Conservation (phyloP, 805 yeast species). For the Scheffersomyces ergatensis region DNA sequence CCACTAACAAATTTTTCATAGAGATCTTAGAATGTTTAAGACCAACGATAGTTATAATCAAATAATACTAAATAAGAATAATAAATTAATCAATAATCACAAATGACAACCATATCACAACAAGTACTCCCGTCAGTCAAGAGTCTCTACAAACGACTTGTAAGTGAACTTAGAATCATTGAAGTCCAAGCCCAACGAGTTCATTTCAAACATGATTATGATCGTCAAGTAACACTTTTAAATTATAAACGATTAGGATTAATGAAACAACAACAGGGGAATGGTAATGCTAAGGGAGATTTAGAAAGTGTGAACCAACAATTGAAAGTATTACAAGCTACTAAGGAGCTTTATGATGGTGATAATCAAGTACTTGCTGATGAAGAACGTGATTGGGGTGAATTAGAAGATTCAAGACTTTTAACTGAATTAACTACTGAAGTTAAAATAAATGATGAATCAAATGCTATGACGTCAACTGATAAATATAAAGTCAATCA, state of each 20-base stretch:
- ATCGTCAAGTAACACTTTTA: conserved; percentile 45
- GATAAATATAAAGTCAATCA: conserved; percentile 26
- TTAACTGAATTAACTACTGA: conserved; percentile 2
- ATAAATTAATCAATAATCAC: too few species aligned
- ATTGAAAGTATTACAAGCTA: neutral
- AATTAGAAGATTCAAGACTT: neutral
- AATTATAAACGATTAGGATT: conserved; percentile 49
- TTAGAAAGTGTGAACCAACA: conserved; percentile 18
- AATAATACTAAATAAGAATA: too few species aligned
- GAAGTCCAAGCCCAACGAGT: conserved; percentile 32
- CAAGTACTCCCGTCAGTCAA: conserved; percentile 8
- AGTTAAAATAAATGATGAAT: neutral
- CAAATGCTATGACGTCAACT: neutral
- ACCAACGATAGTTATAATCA: too few species aligned
- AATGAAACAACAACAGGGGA: conserved; percentile 31
- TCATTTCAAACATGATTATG: conserved; percentile 39
- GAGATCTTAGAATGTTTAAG: too few species aligned
- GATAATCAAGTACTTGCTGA: neutral
- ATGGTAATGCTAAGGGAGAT: too few species aligned
- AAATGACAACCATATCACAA: neutral
- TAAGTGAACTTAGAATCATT: conserved; percentile 38
- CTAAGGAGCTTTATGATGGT: neutral
- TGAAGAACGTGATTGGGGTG: neutral
- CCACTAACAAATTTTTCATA: too few species aligned
- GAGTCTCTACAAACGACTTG: conserved; percentile 19